Base-by-base conservation (phyloP, 106 monocot species). In the Agapanthus africanus region DNA sequence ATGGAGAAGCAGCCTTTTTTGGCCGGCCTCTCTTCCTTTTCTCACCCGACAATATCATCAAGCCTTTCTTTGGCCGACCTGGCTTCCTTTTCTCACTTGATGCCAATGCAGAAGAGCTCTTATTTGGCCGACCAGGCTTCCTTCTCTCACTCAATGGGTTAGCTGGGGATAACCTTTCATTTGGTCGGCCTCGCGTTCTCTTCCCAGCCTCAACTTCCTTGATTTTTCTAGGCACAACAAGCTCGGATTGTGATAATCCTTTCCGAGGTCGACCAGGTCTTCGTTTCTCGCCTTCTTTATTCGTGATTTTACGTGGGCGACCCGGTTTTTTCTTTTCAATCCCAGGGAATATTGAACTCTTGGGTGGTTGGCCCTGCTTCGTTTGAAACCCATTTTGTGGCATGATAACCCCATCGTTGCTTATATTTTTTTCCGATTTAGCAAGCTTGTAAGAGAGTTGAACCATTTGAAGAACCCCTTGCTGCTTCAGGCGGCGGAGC, bases 371-470 rank as follows among this genome's bases (percentile, higher is more conserved):
- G 11, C 75, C 67, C 2, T 19, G 57, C 42, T 60, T 74, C 56
- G 32, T 74, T 0, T 33, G 31, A 47, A 30, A 15, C 61, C 23
- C 6, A 30, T 22, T 35, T n/a, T 2, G n/a, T 51, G 47, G 49
- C 68, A 30, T 34, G 4, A 31, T 10, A 30, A n/a, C n/a, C n/a
- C n/a, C n/a, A n/a, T n/a, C n/a, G n/a, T n/a, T n/a, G n/a, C n/a
- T n/a, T n/a, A 54, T 13, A 16, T 22, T 33, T 22, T 44, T 26
- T 26, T 10, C 63, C 15, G 56, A 4, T 16, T 51, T 10, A 21
- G 67, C 9, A 68, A 76, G 42, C 68, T 68, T 76, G 68, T 69
- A 76, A 54, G 75, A 76, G 19, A 36, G 27, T 18, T 39, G 57
- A 11, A 68, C 16, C 68, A 76, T 69, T 31, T 2, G 44, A 26